These are phyloP conservation scores for Conoideocrella luteorostrata DNA, from an alignment of 2,329 filamentous ascomycete species.

Conservation along the genomic window DNA sequence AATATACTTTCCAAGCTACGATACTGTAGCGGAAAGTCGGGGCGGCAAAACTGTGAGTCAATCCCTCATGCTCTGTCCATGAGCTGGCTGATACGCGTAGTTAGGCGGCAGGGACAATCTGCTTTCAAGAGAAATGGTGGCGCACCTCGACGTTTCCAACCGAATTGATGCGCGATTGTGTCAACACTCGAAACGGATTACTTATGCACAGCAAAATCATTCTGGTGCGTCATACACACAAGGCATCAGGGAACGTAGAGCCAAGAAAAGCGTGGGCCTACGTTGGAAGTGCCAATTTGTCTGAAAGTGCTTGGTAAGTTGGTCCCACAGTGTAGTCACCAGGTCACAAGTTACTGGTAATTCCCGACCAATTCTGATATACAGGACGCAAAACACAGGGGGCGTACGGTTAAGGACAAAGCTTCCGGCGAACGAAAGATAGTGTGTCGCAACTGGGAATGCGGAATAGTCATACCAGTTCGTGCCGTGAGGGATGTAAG, in stretches of 20 bases:
- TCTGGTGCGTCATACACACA: slow-evolving; percentile 35
- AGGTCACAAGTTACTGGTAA: no score
- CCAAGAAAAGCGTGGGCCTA: slow-evolving; percentile 62
- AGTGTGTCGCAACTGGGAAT: slow-evolving; percentile 91
- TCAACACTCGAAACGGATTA: slow-evolving; percentile 62
- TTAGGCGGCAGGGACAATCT: slow-evolving; percentile 77
- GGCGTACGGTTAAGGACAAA: slow-evolving; percentile 66
- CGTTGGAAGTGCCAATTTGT: slow-evolving; percentile 84
- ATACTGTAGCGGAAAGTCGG: slow-evolving; percentile 60
- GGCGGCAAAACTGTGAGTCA: slow-evolving; percentile 42
- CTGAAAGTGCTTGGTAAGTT: slow-evolving; percentile 82
- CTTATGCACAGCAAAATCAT: slow-evolving; percentile 85
- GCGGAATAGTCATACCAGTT: slow-evolving; percentile 72
- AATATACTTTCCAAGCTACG: slow-evolving; percentile 73
- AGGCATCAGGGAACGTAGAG: neutral
- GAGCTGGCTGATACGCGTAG: no score
- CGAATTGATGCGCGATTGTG: slow-evolving; percentile 65
- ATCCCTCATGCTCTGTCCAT: slow-evolving; percentile 8
- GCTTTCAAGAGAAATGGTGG: slow-evolving; percentile 69
- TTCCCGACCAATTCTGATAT: slow-evolving; percentile 3
- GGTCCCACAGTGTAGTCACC: neutral
- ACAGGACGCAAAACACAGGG: slow-evolving; percentile 47
- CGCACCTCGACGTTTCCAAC: slow-evolving; percentile 62
- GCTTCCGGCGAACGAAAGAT: slow-evolving; percentile 63
- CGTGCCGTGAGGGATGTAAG: slow-evolving; percentile 11